Percentiles rank a stretch among this genome's conserved stretches.
phyloP scores from a whole-genome alignment of 352 stramenopile species.

The Phytophthora cactorum region DNA sequence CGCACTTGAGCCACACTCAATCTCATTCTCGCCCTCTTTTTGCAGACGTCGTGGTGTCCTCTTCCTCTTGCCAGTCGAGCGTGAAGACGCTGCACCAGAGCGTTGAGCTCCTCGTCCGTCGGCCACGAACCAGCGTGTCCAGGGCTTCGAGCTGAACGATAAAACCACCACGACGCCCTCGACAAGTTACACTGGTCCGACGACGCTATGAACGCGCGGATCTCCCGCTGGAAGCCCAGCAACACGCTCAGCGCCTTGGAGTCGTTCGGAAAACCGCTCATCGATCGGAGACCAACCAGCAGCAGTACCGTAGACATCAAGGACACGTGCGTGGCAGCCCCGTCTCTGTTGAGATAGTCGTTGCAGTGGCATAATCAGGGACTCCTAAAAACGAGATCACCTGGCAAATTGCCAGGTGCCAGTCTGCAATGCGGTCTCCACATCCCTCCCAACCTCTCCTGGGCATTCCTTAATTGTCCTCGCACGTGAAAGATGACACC shows the following conservation, averaged over 20 bases:
- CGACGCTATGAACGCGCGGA: conserved; percentile 16
- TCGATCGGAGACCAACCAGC: conserved; percentile 22
- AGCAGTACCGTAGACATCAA: conserved; percentile 27
- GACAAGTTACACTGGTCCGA: conserved; percentile 22
- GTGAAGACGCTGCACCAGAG: conserved; percentile 22
- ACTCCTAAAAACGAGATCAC: background rate
- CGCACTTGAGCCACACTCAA: conserved; percentile 34
- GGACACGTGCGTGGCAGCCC: conserved; percentile 16
- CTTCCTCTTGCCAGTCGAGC: conserved; percentile 14
- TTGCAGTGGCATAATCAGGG: conserved; percentile 9
- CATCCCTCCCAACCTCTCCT: conserved; percentile 7
- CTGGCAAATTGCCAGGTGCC: background rate
- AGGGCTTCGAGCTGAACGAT: conserved; percentile 1
- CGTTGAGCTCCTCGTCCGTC: conserved; percentile 13
- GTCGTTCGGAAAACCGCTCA: conserved; percentile 14
- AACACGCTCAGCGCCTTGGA: conserved; percentile 32
- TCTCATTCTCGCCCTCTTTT: conserved; percentile 7
- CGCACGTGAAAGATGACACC: conserved; percentile 10
- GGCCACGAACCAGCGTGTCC: conserved; percentile 8
- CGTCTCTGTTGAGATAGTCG: conserved; percentile 15
- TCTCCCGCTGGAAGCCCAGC: conserved; percentile 32
- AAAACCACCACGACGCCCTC: conserved; percentile 26
- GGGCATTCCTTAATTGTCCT: conserved; percentile 9
- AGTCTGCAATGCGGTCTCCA: background rate
- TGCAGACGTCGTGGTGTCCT: conserved; percentile 2